Evolutionary conservation across 257 asterid genomes (phyloP).

Genomic region (Solanum chiquidenum): DNA sequence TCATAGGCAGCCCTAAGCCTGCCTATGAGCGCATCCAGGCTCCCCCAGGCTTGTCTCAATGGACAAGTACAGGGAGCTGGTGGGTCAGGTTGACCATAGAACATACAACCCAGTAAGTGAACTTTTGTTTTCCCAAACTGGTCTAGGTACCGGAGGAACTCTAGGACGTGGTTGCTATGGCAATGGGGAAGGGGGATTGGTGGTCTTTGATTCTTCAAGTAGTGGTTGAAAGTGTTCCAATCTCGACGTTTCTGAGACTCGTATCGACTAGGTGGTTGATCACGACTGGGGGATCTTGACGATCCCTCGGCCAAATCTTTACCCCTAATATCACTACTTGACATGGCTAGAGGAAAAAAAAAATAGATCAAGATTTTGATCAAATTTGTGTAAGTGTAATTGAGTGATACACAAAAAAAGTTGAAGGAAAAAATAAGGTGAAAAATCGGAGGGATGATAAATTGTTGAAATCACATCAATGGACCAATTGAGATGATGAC

Average conservation of each 20-base stretch:
- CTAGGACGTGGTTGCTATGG: background rate
- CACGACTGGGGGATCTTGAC: background rate
- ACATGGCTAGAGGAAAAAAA: background rate
- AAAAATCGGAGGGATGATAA: background rate
- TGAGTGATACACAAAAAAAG: background rate
- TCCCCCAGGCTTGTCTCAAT: background rate
- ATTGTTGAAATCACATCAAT: background rate
- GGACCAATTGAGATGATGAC: background rate
- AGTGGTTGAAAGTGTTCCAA: slow-evolving; percentile 6
- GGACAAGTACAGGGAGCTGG: slow-evolving; percentile 4
- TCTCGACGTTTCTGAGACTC: slow-evolving; percentile 1
- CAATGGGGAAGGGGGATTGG: background rate
- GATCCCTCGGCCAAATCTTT: background rate
- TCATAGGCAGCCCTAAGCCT: slow-evolving; percentile 8
- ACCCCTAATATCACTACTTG: background rate
- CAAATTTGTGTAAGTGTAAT: background rate
- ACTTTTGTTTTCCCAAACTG: slow-evolving; percentile 8
- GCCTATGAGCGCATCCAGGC: slow-evolving; percentile 4
- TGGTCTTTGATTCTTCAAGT: background rate
- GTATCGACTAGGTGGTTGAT: background rate
- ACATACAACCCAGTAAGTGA: slow-evolving; percentile 1
- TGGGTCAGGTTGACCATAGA: background rate
- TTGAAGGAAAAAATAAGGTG: background rate
- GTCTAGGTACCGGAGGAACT: background rate
- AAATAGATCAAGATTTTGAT: background rate